phyloP scores from a whole-genome alignment of 441 rosid genomes.

The Breynia disticha region DNA sequence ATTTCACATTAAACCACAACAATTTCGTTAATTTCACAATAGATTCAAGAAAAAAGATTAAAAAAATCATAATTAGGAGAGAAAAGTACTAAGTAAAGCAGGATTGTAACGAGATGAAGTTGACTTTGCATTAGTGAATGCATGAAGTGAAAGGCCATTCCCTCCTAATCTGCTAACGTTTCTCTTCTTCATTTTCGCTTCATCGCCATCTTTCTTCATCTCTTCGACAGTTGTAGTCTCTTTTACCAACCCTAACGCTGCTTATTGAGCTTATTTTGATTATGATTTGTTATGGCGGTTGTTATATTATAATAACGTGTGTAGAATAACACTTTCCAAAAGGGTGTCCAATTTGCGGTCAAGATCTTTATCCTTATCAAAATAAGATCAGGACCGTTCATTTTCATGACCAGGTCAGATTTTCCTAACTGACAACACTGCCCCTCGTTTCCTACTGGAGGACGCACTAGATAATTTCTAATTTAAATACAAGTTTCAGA shows the following conservation, averaged over 20 bases:
- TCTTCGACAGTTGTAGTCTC: no score
- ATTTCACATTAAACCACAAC: no score
- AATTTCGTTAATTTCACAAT: no score
- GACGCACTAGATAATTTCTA: no score
- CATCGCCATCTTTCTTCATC: not conserved
- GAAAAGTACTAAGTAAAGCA: slow-evolving; percentile 42
- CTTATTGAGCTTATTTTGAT: no score
- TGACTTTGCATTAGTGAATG: slow-evolving; percentile 68
- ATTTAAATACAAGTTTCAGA: no score
- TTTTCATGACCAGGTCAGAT: slow-evolving; percentile 18
- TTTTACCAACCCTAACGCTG: no score
- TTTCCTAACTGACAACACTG: slow-evolving; percentile 25
- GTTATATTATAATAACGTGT: no score
- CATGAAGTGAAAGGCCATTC: slow-evolving; percentile 71
- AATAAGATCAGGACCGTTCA: slow-evolving; percentile 15
- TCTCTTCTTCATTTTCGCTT: slow-evolving; percentile 29
- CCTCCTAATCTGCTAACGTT: slow-evolving; percentile 77
- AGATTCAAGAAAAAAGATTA: not conserved
- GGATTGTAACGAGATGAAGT: slow-evolving; percentile 48
- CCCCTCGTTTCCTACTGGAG: slow-evolving; percentile 19
- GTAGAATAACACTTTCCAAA: not conserved
- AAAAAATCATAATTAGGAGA: no score
- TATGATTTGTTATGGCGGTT: no score
- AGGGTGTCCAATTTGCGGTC: slow-evolving; percentile 13
- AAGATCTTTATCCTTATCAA: slow-evolving; percentile 9